Conservation (phyloP, 2,329 filamentous ascomycete genomes). For the Phialophora expanda region DNA sequence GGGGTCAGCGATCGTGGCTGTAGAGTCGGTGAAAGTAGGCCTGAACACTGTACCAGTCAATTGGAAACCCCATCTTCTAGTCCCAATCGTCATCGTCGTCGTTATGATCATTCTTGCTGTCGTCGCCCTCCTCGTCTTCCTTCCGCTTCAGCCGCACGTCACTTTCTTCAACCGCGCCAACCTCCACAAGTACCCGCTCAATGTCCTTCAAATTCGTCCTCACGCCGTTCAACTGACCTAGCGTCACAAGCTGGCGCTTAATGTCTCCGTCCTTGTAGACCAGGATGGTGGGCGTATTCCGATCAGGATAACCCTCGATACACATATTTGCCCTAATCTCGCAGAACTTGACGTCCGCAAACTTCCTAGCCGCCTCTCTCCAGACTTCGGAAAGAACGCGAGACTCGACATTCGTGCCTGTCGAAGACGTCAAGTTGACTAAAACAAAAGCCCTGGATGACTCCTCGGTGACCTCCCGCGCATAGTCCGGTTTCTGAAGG, state of each 20-base stretch:
- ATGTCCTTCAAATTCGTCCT: conserved; percentile 74
- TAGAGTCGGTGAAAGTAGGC: not conserved
- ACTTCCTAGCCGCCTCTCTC: conserved; percentile 80
- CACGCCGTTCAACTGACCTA: conserved; percentile 76
- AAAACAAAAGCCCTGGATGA: conserved; percentile 71
- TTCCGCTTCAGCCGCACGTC: conserved; percentile 76
- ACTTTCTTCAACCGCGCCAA: conserved; percentile 77
- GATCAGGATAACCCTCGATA: conserved; percentile 94
- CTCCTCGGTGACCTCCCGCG: conserved; percentile 87
- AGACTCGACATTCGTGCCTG: conserved; percentile 83
- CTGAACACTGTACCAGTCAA: conserved; percentile 1
- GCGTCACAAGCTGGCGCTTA: conserved; percentile 85
- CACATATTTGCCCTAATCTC: conserved; percentile 91
- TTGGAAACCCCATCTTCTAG: conserved; percentile 43
- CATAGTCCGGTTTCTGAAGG: conserved; percentile 91
- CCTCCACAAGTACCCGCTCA: conserved; percentile 78
- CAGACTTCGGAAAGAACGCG: conserved; percentile 82
- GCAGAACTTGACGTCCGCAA: conserved; percentile 96
- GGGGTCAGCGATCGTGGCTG: not conserved
- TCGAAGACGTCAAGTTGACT: conserved; percentile 79
- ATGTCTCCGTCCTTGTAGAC: conserved; percentile 94
- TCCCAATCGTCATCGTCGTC: conserved; percentile 62
- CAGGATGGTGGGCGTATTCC: conserved; percentile 91
- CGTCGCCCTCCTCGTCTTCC: conserved; percentile 62
- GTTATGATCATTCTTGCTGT: conserved; percentile 59